Base-by-base conservation (phyloP, 2,329 filamentous ascomycete species). In the Huntiella moniliformis region DNA sequence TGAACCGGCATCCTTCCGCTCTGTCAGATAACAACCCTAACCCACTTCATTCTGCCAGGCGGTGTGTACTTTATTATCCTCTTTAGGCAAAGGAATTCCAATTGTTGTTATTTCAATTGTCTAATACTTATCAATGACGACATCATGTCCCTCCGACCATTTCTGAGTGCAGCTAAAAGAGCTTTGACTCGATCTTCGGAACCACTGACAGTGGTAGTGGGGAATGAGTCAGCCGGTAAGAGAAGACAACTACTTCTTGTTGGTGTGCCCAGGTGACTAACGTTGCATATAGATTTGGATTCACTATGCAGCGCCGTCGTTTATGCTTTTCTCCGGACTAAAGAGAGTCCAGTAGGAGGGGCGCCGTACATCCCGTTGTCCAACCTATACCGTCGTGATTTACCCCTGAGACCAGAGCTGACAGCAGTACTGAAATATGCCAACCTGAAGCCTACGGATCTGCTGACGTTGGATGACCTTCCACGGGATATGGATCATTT, bases 301-400 rank as follows among this genome's bases (percentile, higher is more conserved):
- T 87, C 82, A 1, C 71, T 91, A 53, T 82, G 79, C 59, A 79
- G 75, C 22, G 74, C 82, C 18, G 62, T 91, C 13, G 61, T 87
- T 18, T 74, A 80, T 50, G 80, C 83, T 47, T 91, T 87, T 60
- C 64, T 88, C 34, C 73, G 75, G 52, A 79, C 74, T 32, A 64
- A 68, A 47, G 62, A 60, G 42, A 63, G 81, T 33, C 78, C 83
- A 56, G 22, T 28, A 28, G 22, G 22, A 5, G 22, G 22, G 22
- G 10, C 22, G 22, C 28, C 12, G 5, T 34, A 16, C 12, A 74
- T 88, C 40, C 83, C 83, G 12, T 63, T 92, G 38, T 73, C 77
- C 49, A 82, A 87, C 57, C 70, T 91, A 11, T 70, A 73, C 1
- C 69, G 72, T 38, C 64, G 69, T 3, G 83, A 86, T 56, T 68